phyloP scores from a whole-genome alignment of 2,329 filamentous ascomycete species.

The Cladosporium sphaerospermum region DNA sequence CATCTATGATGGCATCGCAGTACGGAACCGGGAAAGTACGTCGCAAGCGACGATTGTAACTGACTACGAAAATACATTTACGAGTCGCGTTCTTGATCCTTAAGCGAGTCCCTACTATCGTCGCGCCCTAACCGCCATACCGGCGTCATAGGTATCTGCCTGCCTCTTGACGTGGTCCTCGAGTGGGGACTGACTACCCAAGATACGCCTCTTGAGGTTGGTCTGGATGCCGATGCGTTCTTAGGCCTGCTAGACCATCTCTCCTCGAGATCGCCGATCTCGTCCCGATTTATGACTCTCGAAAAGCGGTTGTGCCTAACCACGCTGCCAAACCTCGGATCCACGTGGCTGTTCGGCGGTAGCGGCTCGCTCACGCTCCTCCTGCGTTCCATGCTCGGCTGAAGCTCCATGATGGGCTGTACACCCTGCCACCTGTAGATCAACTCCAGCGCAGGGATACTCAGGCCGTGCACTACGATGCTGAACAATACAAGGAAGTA shows the following conservation, averaged over 20 bases:
- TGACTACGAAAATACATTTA: no score
- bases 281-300: slow-evolving; percentile 3
- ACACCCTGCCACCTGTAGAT: slow-evolving; percentile 10
- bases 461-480: slow-evolving; percentile 74
- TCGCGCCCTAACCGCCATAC: background rate
- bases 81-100: background rate
- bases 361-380: slow-evolving; percentile 8
- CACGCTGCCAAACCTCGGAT: slow-evolving; percentile 4
- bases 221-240: background rate
- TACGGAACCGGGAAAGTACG: no score
- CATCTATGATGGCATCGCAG: no score
- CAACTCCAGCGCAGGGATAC: slow-evolving; percentile 50
- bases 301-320: slow-evolving; percentile 12
- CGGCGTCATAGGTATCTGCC: background rate
- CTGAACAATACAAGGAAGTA: slow-evolving; percentile 83
- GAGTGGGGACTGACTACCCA: background rate
- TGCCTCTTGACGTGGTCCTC: slow-evolving; percentile 1
- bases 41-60: no score
- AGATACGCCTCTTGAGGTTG: background rate
- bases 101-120: background rate
- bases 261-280: background rate
- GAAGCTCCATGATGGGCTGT: slow-evolving; percentile 5
- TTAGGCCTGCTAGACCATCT: background rate
- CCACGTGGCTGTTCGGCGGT: slow-evolving; percentile 8
- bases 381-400: slow-evolving; percentile 3